Conservation (phyloP, 169 alveolate genomes). For the Cardiosporidium cionae region DNA sequence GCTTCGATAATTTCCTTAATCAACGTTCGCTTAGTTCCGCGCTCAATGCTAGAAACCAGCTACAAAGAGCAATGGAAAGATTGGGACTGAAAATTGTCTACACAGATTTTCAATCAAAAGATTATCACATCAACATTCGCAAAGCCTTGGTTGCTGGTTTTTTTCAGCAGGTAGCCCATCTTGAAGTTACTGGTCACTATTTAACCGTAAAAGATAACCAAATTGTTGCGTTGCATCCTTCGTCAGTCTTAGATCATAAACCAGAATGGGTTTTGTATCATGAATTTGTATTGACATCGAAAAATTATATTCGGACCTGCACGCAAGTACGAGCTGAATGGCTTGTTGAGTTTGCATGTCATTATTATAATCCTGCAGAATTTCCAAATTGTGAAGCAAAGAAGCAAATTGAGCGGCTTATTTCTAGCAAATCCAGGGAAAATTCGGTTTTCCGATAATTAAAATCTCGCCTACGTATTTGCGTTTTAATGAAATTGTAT, state of each 20-base stretch:
- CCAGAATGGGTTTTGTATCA: constrained; percentile 80
- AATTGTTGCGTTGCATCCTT: constrained; percentile 94
- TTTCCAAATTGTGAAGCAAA: constrained; percentile 45
- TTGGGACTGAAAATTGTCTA: constrained; percentile 18
- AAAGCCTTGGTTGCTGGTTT: constrained; percentile 31
- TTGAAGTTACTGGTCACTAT: constrained; percentile 71
- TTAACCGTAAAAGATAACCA: constrained; percentile 90
- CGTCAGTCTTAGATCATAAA: constrained; percentile 82
- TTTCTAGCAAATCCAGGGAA: too few relatives aligned
- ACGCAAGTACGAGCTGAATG: constrained; percentile 83
- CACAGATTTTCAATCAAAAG: constrained; percentile 33
- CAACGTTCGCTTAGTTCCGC: constrained; percentile 68
- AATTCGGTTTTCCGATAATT: too few relatives aligned
- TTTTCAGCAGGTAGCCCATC: constrained; percentile 45
- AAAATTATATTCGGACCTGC: constrained; percentile 89
- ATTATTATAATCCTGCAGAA: constrained; percentile 72
- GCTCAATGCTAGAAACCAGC: constrained; percentile 78
- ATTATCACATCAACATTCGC: constrained; percentile 37
- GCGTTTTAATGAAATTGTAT: too few relatives aligned
- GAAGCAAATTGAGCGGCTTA: not conserved
- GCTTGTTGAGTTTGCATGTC: constrained; percentile 78
- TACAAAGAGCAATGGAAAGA: constrained; percentile 56
- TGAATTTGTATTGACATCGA: constrained; percentile 94
- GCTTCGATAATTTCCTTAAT: constrained; percentile 75
- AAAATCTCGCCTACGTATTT: too few relatives aligned